These are phyloP conservation scores for Corynespora cassiicola DNA, from an alignment of 2,329 filamentous ascomycete species.

Conservation along the genomic window DNA sequence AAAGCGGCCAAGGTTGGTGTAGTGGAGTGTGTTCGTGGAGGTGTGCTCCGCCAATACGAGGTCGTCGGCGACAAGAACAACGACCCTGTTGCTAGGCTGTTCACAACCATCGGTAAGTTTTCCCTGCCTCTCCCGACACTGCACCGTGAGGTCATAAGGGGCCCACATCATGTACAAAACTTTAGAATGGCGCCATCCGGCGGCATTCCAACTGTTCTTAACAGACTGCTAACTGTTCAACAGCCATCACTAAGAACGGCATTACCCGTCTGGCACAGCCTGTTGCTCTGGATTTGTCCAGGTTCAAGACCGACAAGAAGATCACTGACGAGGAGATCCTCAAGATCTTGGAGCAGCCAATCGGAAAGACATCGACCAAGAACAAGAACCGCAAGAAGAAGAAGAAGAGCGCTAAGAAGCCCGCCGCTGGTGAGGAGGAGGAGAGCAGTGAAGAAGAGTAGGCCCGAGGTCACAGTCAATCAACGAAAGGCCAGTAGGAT, in stretches of 20 bases:
- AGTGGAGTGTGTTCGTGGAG: slow-evolving; percentile 92
- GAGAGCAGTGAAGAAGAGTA: slow-evolving; percentile 48
- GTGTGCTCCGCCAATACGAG: slow-evolving; percentile 95
- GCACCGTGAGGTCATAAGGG: no score
- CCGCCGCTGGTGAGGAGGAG: slow-evolving; percentile 53
- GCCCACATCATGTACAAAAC: no score
- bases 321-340: slow-evolving; percentile 95
- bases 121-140: slow-evolving; percentile 7
- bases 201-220: background rate
- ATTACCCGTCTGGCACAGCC: slow-evolving; percentile 84
- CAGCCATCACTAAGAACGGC: slow-evolving; percentile 97
- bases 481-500: slow-evolving; percentile 21
- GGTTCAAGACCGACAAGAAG: slow-evolving; percentile 96
- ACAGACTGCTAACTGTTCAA: slow-evolving; percentile 17
- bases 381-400: slow-evolving; percentile 82
- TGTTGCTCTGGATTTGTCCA: slow-evolving; percentile 75
- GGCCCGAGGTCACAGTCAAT: slow-evolving; percentile 21
- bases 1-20: slow-evolving; percentile 94
- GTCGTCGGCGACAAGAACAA: slow-evolving; percentile 93
- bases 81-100: slow-evolving; percentile 80
- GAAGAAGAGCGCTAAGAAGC: slow-evolving; percentile 77
- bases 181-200: background rate
- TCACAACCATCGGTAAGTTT: slow-evolving; percentile 91
- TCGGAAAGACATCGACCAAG: slow-evolving; percentile 70
- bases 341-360: slow-evolving; percentile 88